Percentiles rank a stretch among this genome's conserved stretches.
Conservation (phyloP, 1,284 basidiomycete species). For the Pseudozyma thailandica region DNA sequence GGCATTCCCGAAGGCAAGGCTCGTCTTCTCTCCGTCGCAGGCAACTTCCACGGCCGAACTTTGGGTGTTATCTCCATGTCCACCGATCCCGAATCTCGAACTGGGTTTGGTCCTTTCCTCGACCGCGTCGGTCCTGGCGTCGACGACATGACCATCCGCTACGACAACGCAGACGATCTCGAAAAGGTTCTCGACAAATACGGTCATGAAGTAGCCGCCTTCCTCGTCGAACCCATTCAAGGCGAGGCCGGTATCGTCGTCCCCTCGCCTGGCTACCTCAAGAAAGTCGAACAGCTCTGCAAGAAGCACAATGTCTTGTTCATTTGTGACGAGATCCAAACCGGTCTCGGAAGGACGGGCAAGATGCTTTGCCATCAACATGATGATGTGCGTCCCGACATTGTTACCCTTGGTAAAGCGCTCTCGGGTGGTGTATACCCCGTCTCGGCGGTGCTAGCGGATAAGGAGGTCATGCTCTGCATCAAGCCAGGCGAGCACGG, state of each 20-base stretch:
- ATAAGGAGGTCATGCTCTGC: constrained; percentile 90
- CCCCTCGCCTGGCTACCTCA: constrained; percentile 88
- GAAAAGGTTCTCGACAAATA: constrained; percentile 82
- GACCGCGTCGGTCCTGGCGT: constrained; percentile 80
- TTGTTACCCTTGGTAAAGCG: constrained; percentile 94
- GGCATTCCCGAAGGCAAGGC: constrained; percentile 84
- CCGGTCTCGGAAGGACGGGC: constrained; percentile 69
- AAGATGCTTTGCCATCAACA: constrained; percentile 78
- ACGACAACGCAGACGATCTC: constrained; percentile 75
- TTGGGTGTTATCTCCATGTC: constrained; percentile 92
- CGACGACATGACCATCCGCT: constrained; percentile 61
- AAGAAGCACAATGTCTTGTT: constrained; percentile 92
- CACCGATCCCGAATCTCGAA: constrained; percentile 89
- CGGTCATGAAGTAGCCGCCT: constrained; percentile 87
- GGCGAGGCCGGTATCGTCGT: constrained; percentile 97
- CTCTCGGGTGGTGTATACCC: constrained; percentile 96
- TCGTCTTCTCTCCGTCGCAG: constrained; percentile 84
- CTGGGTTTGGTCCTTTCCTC: constrained; percentile 90
- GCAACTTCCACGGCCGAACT: constrained; percentile 97
- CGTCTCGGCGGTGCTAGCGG: constrained; percentile 91
- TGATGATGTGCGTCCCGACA: constrained; percentile 83
- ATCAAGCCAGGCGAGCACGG: constrained; percentile 98
- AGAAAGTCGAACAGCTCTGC: constrained; percentile 82
- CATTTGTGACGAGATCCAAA: constrained; percentile 98
- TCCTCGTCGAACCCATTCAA: constrained; percentile 97